These are phyloP conservation scores for Isoetes taiwanensis DNA, from an alignment of 75 land plant species.

Conservation along the genomic window DNA sequence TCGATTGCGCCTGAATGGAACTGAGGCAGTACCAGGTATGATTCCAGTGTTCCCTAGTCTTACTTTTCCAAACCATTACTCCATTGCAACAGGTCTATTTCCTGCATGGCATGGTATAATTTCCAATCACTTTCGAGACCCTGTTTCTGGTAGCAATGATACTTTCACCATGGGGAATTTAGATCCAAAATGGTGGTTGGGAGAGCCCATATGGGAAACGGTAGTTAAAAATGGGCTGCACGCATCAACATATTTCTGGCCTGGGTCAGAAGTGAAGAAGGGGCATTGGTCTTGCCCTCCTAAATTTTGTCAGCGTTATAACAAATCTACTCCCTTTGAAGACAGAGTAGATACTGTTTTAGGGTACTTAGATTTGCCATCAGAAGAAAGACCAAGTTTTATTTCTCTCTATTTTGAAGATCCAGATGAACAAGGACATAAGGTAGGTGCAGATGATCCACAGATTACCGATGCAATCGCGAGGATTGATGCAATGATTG, in stretches of 20 bases:
- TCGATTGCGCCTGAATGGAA: slow-evolving; percentile 54
- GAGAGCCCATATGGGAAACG: slow-evolving; percentile 93
- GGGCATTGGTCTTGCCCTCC: slow-evolving; percentile 49
- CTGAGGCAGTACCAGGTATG: slow-evolving; percentile 68
- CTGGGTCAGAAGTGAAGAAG: slow-evolving; percentile 75
- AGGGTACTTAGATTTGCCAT: slow-evolving; percentile 47
- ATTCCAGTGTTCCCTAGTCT: slow-evolving; percentile 87
- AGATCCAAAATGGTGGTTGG: slow-evolving; percentile 86
- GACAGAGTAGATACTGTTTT: slow-evolving; percentile 61
- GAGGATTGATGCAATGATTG: slow-evolving; percentile 52
- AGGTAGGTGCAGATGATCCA: slow-evolving; percentile 66
- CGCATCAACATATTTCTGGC: slow-evolving; percentile 89
- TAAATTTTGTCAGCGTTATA: slow-evolving; percentile 34
- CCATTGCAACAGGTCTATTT: slow-evolving; percentile 90
- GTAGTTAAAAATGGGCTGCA: slow-evolving; percentile 51
- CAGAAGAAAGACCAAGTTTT: slow-evolving; percentile 34
- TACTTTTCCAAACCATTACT: slow-evolving; percentile 94
- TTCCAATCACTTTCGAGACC: slow-evolving; percentile 61
- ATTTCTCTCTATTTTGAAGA: slow-evolving; percentile 78
- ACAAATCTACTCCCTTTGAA: slow-evolving; percentile 59
- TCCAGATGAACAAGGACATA: slow-evolving; percentile 78
- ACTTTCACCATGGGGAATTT: slow-evolving; percentile 40
- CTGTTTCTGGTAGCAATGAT: slow-evolving; percentile 33
- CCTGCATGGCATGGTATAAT: slow-evolving; percentile 85
- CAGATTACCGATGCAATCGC: slow-evolving; percentile 52